Percentiles rank a stretch among this genome's conserved stretches.
Evolutionary conservation across 495 filamentous ascomycete species (phyloP).

Genomic region (Xylaria flabelliformis): DNA sequence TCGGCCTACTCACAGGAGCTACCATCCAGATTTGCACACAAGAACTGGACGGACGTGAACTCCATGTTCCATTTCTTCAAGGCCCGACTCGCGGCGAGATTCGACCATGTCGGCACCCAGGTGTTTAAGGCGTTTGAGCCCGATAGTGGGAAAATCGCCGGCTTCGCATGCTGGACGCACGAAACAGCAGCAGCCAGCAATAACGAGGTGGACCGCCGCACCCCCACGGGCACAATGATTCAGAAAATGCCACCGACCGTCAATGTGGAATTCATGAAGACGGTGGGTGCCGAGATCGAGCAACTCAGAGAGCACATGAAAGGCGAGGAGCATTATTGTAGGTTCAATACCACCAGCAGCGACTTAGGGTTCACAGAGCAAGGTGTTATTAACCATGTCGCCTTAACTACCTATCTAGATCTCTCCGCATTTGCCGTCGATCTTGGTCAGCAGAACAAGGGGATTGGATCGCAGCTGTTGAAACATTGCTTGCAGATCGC

Average conservation of each 20-base stretch:
- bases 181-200: not conserved
- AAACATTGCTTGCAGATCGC: constrained; percentile 9
- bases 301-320: not conserved
- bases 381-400: not conserved
- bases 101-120: not conserved
- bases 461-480: not conserved
- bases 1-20: not conserved
- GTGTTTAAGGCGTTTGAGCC: not conserved
- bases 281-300: not conserved
- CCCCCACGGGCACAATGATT: not conserved
- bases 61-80: not conserved
- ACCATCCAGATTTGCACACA: not conserved
- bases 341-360: not conserved
- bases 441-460: not conserved
- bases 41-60: not conserved
- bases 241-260: not conserved
- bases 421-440: not conserved
- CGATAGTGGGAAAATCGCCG: not conserved
- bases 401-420: not conserved
- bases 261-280: not conserved
- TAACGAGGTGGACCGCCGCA: not conserved
- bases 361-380: not conserved
- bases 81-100: not conserved
- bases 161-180: not conserved
- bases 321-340: constrained; percentile 4